phyloP scores from a whole-genome alignment of 805 yeast genomes.

The Candida maesae region DNA sequence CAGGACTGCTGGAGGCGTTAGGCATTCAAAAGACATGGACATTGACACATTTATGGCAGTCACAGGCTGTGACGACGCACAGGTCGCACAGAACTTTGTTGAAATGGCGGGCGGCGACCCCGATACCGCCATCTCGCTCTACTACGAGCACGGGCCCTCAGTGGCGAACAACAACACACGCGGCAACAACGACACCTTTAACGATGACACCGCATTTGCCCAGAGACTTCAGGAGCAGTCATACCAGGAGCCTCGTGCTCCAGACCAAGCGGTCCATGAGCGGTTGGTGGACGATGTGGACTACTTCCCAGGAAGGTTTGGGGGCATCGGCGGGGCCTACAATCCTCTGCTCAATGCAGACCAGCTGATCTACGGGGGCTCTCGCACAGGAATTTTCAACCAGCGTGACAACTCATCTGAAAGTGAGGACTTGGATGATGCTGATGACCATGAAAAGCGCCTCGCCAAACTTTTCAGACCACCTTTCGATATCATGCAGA shows the following conservation, averaged over 20 bases:
- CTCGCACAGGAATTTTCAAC: conserved; percentile 32
- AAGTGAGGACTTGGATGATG: conserved; percentile 29
- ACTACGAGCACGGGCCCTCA: conserved; percentile 58
- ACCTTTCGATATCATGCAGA: conserved; percentile 84
- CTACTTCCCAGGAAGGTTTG: conserved; percentile 34
- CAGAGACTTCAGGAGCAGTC: conserved; percentile 61
- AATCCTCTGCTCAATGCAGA: conserved; percentile 11
- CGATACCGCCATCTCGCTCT: conserved; percentile 81
- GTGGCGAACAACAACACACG: conserved; percentile 1
- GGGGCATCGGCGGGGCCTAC: conserved; percentile 36
- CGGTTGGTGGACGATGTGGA: conserved; percentile 55
- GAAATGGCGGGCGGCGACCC: conserved; percentile 75
- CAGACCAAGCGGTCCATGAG: conserved; percentile 75
- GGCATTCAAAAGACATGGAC: conserved; percentile 38
- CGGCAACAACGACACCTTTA: conserved; percentile 1
- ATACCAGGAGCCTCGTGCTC: conserved; percentile 64
- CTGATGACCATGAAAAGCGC: conserved; percentile 49
- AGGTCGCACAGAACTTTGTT: conserved; percentile 68
- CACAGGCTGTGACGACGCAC: conserved; percentile 67
- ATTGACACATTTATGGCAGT: conserved; percentile 78
- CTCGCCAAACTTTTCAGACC: conserved; percentile 85
- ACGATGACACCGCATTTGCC: conserved; percentile 51
- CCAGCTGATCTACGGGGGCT: conserved; percentile 30
- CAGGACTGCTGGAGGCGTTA: too few species aligned
- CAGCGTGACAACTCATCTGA: conserved; percentile 27